phyloP scores from a whole-genome alignment of 768 basidiomycete species.

The Lentinula sp. region DNA sequence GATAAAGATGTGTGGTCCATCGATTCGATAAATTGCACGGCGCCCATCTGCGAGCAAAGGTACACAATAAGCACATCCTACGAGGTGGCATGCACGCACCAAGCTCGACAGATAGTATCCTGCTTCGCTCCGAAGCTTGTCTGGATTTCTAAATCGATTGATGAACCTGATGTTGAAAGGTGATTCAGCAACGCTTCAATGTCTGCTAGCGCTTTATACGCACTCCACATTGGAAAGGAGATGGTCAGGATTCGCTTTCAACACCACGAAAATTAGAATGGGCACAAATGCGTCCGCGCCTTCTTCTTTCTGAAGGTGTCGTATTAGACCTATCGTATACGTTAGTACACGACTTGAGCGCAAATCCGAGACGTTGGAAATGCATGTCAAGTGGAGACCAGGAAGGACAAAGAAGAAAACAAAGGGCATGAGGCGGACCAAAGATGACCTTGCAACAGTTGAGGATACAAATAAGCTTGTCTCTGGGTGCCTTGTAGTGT shows the following conservation, averaged over 20 bases:
- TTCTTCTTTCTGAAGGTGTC: slow-evolving; percentile 79
- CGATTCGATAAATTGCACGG: slow-evolving; percentile 95
- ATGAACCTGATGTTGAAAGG: slow-evolving; percentile 62
- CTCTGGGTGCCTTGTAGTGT: slow-evolving; percentile 97
- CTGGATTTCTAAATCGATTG: slow-evolving; percentile 86
- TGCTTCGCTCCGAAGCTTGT: slow-evolving; percentile 88
- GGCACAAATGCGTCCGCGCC: slow-evolving; percentile 95
- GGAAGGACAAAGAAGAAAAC: neutral
- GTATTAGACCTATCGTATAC: slow-evolving; percentile 63
- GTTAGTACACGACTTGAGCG: slow-evolving; percentile 1
- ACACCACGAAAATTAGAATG: slow-evolving; percentile 87
- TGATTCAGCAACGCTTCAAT: neutral
- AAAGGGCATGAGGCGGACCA: slow-evolving; percentile 47
- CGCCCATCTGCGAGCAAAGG: slow-evolving; percentile 65
- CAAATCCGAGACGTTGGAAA: neutral
- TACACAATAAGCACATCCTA: neutral
- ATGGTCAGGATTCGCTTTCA: slow-evolving; percentile 92
- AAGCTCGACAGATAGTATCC: slow-evolving; percentile 97
- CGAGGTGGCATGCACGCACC: slow-evolving; percentile 35
- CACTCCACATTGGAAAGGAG: slow-evolving; percentile 95
- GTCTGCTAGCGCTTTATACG: slow-evolving; percentile 16
- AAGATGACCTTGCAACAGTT: slow-evolving; percentile 99
- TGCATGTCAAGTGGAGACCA: neutral
- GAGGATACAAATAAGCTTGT: slow-evolving; percentile 95
- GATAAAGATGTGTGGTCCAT: slow-evolving; percentile 95